Conservation (phyloP, 345 rosid genomes). For the Psidium guajava region DNA sequence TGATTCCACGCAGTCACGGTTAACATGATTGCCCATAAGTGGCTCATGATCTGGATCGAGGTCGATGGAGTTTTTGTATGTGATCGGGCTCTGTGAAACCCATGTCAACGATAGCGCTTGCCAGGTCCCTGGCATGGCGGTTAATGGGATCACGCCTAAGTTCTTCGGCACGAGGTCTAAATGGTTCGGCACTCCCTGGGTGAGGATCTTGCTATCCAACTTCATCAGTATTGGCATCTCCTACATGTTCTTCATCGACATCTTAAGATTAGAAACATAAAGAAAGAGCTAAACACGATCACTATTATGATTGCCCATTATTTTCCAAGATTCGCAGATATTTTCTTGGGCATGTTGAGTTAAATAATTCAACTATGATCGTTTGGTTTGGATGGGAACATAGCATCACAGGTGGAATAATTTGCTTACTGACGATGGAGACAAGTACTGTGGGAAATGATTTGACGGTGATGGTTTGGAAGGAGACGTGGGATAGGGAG, state of each 20-base stretch:
- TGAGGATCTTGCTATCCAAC: constrained; percentile 33
- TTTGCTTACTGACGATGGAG: neutral
- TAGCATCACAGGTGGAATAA: neutral
- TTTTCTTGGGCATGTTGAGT: neutral
- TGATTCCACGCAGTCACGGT: constrained; percentile 47
- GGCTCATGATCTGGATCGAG: constrained; percentile 60
- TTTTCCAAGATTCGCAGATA: neutral
- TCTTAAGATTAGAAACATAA: neutral
- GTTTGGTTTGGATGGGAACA: neutral
- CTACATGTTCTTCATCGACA: constrained; percentile 15
- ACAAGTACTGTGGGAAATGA: neutral
- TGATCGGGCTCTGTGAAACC: constrained; percentile 57
- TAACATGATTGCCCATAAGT: constrained; percentile 50
- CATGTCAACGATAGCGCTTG: constrained; percentile 66
- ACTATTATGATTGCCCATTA: neutral
- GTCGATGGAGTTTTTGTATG: constrained; percentile 49
- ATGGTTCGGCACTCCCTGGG: constrained; percentile 34
- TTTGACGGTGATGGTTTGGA: neutral
- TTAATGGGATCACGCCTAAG: constrained; percentile 25
- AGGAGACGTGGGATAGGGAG: neutral
- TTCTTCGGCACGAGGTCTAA: constrained; percentile 23
- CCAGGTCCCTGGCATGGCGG: constrained; percentile 50
- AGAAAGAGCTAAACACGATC: neutral
- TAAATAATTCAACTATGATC: neutral
- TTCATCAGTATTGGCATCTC: constrained; percentile 24